phyloP scores from a whole-genome alignment of 345 rosid genomes.

The Litchi chinensis region DNA sequence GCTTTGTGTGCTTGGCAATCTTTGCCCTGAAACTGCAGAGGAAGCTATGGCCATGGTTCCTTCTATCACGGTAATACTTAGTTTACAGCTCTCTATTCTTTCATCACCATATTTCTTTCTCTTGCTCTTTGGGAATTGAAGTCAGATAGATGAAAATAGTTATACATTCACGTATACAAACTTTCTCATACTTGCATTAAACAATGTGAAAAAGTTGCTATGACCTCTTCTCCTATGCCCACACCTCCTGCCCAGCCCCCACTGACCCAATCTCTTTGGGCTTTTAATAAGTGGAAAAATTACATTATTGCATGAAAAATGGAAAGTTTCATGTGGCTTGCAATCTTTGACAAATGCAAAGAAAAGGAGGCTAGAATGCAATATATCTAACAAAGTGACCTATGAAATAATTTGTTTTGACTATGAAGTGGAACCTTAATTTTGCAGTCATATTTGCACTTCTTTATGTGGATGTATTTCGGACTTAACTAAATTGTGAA shows the following conservation, averaged over 20 bases:
- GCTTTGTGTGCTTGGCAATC: slow-evolving; percentile 98
- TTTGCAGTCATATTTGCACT: too few species aligned
- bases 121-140: not conserved
- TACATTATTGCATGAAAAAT: too few species aligned
- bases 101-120: not conserved
- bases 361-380: too few species aligned
- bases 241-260: too few species aligned
- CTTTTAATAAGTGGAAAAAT: too few species aligned
- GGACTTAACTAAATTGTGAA: too few species aligned
- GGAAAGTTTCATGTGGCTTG: too few species aligned
- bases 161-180: not conserved
- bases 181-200: not conserved
- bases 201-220: not conserved
- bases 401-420: too few species aligned
- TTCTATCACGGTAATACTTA: slow-evolving; percentile 70
- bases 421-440: too few species aligned
- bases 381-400: too few species aligned
- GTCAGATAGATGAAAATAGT: not conserved
- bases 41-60: slow-evolving; percentile 99
- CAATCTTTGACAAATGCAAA: too few species aligned
- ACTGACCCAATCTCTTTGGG: not conserved
- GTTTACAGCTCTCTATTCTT: not conserved
- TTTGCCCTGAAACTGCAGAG: slow-evolving; percentile 96
- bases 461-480: too few species aligned
- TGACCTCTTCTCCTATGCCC: not conserved